phyloP scores from a whole-genome alignment of 768 basidiomycete species.

The Boletus edulis region DNA sequence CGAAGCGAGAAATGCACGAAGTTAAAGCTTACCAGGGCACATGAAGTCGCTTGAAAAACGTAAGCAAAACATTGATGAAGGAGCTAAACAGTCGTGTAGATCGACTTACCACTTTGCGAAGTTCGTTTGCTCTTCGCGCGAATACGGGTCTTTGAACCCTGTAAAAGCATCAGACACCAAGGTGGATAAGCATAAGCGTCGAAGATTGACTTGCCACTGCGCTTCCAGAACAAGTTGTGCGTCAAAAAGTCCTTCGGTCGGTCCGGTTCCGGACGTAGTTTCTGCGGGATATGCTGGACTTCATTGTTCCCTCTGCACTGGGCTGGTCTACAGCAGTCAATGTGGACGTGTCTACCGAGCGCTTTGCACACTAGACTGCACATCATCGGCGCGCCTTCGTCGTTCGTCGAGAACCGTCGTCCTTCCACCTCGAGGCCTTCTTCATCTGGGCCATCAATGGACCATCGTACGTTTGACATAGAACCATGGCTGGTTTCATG shows the following conservation, averaged over 20 bases:
- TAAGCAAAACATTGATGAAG: no score
- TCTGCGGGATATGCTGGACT: constrained; percentile 41
- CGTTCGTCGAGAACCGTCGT: constrained; percentile 47
- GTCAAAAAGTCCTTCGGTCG: constrained; percentile 53
- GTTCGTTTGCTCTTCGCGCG: constrained; percentile 49
- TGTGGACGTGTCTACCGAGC: constrained; percentile 52
- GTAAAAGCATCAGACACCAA: neutral
- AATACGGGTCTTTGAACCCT: constrained; percentile 67
- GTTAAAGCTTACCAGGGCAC: no score
- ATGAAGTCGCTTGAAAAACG: no score
- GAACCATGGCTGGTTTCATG: constrained; percentile 63
- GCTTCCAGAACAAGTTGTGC: constrained; percentile 54
- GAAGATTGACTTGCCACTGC: constrained; percentile 40
- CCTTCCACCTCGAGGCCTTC: constrained; percentile 48
- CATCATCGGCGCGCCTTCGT: constrained; percentile 61
- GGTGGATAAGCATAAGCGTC: rapidly evolving
- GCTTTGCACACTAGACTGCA: constrained; percentile 53
- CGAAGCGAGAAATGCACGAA: no score
- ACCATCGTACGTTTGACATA: constrained; percentile 56
- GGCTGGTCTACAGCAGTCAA: constrained; percentile 48
- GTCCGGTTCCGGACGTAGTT: constrained; percentile 43
- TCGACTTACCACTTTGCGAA: constrained; percentile 51
- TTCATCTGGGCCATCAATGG: constrained; percentile 50
- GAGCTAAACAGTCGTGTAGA: no score
- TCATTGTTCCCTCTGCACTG: constrained; percentile 41